Evolutionary conservation across 208 protist genomes (phyloP).

Genomic region (Wallacemonas sp.): DNA sequence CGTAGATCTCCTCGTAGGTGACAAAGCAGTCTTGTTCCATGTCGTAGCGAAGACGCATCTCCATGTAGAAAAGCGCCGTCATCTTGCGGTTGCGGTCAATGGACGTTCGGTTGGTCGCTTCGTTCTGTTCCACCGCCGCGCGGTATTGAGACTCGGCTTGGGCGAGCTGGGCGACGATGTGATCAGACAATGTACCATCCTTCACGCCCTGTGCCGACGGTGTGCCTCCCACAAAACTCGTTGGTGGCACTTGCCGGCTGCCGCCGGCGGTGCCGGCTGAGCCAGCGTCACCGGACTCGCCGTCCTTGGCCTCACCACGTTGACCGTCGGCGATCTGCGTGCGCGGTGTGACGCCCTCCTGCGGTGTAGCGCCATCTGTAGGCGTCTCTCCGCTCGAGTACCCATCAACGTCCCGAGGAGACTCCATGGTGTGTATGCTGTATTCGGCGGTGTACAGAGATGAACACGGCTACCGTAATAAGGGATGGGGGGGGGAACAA

Average conservation of each 20-base stretch:
- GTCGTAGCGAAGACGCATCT: slow-evolving; percentile 25
- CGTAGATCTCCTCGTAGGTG: slow-evolving; percentile 36
- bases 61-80: slow-evolving; percentile 1
- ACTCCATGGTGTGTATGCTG: no score
- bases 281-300: not conserved
- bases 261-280: not conserved
- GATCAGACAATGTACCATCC: not conserved
- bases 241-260: not conserved
- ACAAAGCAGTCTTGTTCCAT: slow-evolving; percentile 28
- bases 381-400: slow-evolving; percentile 1
- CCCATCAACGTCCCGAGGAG: not conserved
- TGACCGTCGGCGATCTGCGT: not conserved
- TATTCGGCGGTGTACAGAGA: no score
- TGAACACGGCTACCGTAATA: no score
- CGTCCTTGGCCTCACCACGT: not conserved
- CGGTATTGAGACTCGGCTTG: not conserved
- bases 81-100: not conserved
- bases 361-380: not conserved
- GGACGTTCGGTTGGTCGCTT: not conserved
- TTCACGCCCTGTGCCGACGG: not conserved
- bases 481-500: not conserved
- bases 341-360: not conserved
- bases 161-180: not conserved
- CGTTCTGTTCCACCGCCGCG: slow-evolving; percentile 6
- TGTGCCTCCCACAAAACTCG: not conserved